Base-by-base conservation (phyloP, 371 early-diverging fungal genomes). In the Mycotypha africana region DNA sequence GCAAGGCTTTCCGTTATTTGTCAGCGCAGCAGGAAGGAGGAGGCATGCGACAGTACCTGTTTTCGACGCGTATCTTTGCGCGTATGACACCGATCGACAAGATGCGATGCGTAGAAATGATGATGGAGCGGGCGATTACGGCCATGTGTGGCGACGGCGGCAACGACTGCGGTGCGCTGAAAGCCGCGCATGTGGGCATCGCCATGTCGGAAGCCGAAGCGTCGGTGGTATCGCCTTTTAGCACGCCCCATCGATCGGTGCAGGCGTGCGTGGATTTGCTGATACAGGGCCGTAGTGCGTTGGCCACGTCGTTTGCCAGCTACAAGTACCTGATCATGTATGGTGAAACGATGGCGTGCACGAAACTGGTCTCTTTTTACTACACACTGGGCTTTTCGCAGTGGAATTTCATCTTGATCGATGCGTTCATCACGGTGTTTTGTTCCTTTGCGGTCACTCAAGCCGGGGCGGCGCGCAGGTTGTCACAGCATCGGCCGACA, bases 71-170 rank as follows among this genome's bases (percentile, higher is more conserved):
- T 35, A 71, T 92, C 6, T 92, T 83, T 71, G 86, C 89, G 22
- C 75, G 91, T 51, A 88, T 92, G 85, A 79, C 76, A 17, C 89
- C 91, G 11, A 64, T 62, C 33, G 80, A 82, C 49, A 91, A 91
- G 56, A 78, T 79, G 4, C 62, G 71, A 21, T 84, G 85, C 50
- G 76, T 90, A 15, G 70, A 84, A 34, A 68, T 84, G 36, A 87
- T 86, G 57, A 86, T 86, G 86, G 75, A 77, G 42, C 71, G 76
- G 25, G 81, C 78, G 32, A 76, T 89, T 35, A 88, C 89, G 17
- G 90, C 85, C 24, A 90, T 93, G 89, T 88, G 88, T 53, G 98
- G 98, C 41, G 98, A 97, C 67, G 98, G 98, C 52, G 93, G 88
- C 39, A 97, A 97, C 68, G 98, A 97, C 60, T 89, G 91, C 54